Conservation (phyloP, 495 filamentous ascomycete species). For the Daldinia childiae region DNA sequence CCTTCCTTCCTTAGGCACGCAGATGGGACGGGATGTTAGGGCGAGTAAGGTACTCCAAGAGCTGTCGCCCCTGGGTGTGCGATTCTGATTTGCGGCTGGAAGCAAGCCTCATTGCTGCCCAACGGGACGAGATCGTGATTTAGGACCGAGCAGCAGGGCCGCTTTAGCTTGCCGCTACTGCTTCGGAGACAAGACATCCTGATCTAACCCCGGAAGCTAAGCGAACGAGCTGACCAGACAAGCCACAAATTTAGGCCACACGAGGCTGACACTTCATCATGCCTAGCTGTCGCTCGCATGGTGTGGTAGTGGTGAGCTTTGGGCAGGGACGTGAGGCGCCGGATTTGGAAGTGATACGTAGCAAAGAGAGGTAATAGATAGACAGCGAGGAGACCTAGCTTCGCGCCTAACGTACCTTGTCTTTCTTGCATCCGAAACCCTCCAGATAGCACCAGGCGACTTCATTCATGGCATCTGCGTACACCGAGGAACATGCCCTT, state of each 20-base stretch:
- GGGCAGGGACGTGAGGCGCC: conserved; percentile 40
- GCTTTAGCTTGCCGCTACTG: conserved; percentile 31
- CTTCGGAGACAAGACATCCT: conserved; percentile 24
- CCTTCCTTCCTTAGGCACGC: conserved; percentile 27
- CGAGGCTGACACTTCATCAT: conserved; percentile 46
- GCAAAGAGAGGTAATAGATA: conserved; percentile 32
- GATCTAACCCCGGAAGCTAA: conserved; percentile 23
- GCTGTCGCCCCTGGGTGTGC: conserved; percentile 32
- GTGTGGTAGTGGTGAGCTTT: conserved; percentile 29
- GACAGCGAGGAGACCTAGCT: conserved; percentile 24
- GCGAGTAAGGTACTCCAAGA: conserved; percentile 15
- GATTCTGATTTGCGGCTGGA: conserved; percentile 34
- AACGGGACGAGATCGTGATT: conserved; percentile 44
- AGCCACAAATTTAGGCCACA: conserved; percentile 44
- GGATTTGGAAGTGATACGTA: conserved; percentile 45
- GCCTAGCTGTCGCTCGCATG: conserved; percentile 26
- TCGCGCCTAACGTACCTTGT: conserved; percentile 79
- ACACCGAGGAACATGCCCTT: conserved; percentile 33
- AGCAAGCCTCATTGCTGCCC: conserved; percentile 54
- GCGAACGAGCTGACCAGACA: conserved; percentile 39
- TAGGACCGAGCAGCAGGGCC: conserved; percentile 18
- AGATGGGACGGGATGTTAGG: conserved; percentile 28
- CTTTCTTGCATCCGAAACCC: conserved; percentile 94
- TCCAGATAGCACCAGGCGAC: conserved; percentile 95
- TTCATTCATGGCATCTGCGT: conserved; percentile 93